phyloP scores from a whole-genome alignment of 1,284 basidiomycete species.

The Athelia psychrophila region DNA sequence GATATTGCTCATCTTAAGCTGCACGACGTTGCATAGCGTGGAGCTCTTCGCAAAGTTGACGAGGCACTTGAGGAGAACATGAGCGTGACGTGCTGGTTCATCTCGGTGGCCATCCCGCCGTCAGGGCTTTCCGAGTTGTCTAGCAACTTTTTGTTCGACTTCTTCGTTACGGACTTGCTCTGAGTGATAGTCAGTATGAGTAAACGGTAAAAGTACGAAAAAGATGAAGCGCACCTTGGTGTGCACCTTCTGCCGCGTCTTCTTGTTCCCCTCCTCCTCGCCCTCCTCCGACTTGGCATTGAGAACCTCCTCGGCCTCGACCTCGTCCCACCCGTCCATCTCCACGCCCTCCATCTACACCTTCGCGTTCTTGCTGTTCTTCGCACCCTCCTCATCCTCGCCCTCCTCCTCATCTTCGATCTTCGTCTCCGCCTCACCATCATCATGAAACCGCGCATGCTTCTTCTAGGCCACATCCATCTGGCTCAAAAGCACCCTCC shows the following conservation, averaged over 20 bases:
- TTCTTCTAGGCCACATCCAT: conserved; percentile 40
- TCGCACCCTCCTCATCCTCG: too few species aligned
- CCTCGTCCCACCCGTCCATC: conserved; percentile 45
- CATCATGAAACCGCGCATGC: conserved; percentile 44
- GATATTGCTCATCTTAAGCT: conserved; percentile 87
- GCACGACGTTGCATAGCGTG: conserved; percentile 70
- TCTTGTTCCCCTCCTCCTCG: conserved; percentile 38
- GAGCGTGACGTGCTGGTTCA: conserved; percentile 89
- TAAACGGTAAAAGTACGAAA: neutral
- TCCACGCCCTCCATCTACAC: conserved; percentile 47
- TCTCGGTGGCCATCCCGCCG: conserved; percentile 74
- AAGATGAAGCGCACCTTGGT: conserved; percentile 42
- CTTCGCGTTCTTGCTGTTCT: conserved; percentile 36
- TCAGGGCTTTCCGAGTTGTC: conserved; percentile 47
- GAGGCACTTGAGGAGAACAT: conserved; percentile 99
- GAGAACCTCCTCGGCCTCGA: conserved; percentile 49
- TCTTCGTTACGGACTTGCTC: conserved; percentile 47
- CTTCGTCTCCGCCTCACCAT: conserved; percentile 41
- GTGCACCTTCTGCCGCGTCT: conserved; percentile 63
- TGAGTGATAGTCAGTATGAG: too few species aligned
- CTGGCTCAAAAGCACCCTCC: conserved; percentile 85
- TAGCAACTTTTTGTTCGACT: conserved; percentile 49
- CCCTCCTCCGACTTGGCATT: conserved; percentile 46
- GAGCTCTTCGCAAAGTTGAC: conserved; percentile 96
- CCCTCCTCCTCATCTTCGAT: conserved; percentile 37